Percentiles rank a stretch among this genome's conserved stretches.
Evolutionary conservation across 306 rosid species (phyloP).

Genomic region (Fragaria iinumae): DNA sequence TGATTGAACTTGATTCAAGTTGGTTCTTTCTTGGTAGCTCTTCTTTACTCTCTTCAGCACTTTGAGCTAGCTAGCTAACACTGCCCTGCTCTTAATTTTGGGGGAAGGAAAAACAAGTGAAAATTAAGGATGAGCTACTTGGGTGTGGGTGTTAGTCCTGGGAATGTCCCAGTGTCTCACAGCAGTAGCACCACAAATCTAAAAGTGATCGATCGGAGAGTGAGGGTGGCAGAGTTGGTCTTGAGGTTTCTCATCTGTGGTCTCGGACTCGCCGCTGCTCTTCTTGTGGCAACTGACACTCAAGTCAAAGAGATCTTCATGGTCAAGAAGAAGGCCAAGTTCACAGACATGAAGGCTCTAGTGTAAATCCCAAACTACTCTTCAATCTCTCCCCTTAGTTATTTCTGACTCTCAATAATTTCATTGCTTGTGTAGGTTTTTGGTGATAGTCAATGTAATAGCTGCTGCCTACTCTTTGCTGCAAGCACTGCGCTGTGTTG

Average conservation of each 20-base stretch:
- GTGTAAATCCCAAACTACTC: slow-evolving; percentile 47
- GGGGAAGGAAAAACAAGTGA: not conserved
- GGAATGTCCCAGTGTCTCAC: slow-evolving; percentile 64
- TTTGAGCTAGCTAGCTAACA: not conserved
- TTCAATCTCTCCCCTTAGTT: not conserved
- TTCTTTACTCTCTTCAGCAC: not conserved
- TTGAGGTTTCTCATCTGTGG: slow-evolving; percentile 61
- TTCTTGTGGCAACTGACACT: slow-evolving; percentile 83
- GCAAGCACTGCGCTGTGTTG: slow-evolving; percentile 62
- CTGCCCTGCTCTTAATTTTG: slow-evolving; percentile 5
- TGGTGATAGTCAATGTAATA: slow-evolving; percentile 69
- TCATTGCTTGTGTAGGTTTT: slow-evolving; percentile 42
- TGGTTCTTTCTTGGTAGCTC: not conserved
- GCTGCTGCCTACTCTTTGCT: slow-evolving; percentile 69
- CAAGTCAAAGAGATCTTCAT: slow-evolving; percentile 67
- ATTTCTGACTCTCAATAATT: slow-evolving; percentile 3
- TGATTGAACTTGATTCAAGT: not conserved
- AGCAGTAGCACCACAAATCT: slow-evolving; percentile 26
- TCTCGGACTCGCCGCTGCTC: slow-evolving; percentile 59
- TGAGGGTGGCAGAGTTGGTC: slow-evolving; percentile 67
- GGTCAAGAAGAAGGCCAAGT: slow-evolving; percentile 64
- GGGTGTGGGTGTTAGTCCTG: slow-evolving; percentile 84
- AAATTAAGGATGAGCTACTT: slow-evolving; percentile 53
- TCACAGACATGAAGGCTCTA: slow-evolving; percentile 80
- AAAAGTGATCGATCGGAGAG: slow-evolving; percentile 51